Percentiles rank a stretch among this genome's conserved stretches.
Conservation (phyloP, 768 basidiomycete genomes). For the Mycena metata region DNA sequence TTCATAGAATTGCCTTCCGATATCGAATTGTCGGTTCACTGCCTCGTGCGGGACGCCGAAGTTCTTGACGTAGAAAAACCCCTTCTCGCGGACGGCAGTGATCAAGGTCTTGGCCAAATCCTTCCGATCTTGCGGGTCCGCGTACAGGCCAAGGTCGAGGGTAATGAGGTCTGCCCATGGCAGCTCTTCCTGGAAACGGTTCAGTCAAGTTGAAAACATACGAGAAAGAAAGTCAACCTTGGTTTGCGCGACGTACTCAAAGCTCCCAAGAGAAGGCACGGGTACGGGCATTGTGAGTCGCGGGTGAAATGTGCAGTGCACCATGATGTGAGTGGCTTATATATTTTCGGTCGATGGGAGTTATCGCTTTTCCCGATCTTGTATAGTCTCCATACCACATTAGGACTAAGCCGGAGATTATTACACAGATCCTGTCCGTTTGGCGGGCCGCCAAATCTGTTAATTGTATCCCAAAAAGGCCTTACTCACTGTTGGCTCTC, state of each 20-base stretch:
- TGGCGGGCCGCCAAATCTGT: no score
- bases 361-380: conserved; percentile 17
- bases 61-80: conserved; percentile 67
- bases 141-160: conserved; percentile 57
- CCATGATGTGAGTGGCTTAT: not conserved
- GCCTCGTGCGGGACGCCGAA: conserved; percentile 63
- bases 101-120: conserved; percentile 58
- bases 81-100: conserved; percentile 60
- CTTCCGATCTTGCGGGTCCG: conserved; percentile 56
- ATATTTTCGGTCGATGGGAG: not conserved
- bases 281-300: conserved; percentile 47
- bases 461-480: no score
- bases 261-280: conserved; percentile 51
- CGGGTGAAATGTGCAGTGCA: not conserved
- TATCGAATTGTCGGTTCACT: conserved; percentile 63
- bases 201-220: conserved; percentile 18
- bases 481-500: no score
- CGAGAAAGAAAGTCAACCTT: conserved; percentile 40
- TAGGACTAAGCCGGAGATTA: conserved; percentile 7
- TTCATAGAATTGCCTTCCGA: conserved; percentile 64
- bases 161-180: conserved; percentile 65
- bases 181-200: conserved; percentile 55
- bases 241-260: conserved; percentile 52
- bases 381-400: conserved; percentile 19
- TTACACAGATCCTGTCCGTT: no score